Evolutionary conservation across 306 rosid genomes (phyloP).

Genomic region (Gastrolobium bilobum): DNA sequence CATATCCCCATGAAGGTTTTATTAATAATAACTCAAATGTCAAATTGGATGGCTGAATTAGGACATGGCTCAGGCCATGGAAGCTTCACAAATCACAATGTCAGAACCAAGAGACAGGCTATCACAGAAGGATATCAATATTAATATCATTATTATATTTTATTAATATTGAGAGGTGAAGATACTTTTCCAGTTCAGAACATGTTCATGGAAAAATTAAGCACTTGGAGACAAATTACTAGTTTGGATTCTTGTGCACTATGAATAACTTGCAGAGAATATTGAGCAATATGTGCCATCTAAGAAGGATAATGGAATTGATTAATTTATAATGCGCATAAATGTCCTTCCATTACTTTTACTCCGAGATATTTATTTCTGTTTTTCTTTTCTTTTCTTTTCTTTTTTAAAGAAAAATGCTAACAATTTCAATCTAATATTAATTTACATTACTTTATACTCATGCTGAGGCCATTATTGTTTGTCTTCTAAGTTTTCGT

Average conservation of each 20-base stretch:
- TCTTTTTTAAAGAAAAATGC: not conserved
- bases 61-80: constrained; percentile 68
- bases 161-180: constrained; percentile 37
- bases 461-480: constrained; percentile 23
- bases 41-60: constrained; percentile 63
- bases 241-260: constrained; percentile 53
- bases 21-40: constrained; percentile 51
- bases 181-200: constrained; percentile 47
- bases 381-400: not conserved
- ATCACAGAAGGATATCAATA: constrained; percentile 50
- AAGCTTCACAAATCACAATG: constrained; percentile 68
- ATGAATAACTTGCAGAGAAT: constrained; percentile 48
- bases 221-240: constrained; percentile 39
- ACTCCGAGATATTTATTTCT: not conserved
- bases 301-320: constrained; percentile 41
- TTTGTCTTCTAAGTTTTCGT: not conserved
- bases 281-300: constrained; percentile 41
- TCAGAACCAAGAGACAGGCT: constrained; percentile 67
- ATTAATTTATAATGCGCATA: constrained; percentile 20
- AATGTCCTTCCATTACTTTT: constrained; percentile 17
- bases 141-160: constrained; percentile 36
- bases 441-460: constrained; percentile 39
- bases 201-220: constrained; percentile 48
- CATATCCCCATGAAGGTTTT: constrained; percentile 53
- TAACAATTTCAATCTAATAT: not conserved